Evolutionary conservation across 257 asterid species (phyloP), one percentile per base, ranked within the genome.

Genomic region (Datura wrightii): DNA sequence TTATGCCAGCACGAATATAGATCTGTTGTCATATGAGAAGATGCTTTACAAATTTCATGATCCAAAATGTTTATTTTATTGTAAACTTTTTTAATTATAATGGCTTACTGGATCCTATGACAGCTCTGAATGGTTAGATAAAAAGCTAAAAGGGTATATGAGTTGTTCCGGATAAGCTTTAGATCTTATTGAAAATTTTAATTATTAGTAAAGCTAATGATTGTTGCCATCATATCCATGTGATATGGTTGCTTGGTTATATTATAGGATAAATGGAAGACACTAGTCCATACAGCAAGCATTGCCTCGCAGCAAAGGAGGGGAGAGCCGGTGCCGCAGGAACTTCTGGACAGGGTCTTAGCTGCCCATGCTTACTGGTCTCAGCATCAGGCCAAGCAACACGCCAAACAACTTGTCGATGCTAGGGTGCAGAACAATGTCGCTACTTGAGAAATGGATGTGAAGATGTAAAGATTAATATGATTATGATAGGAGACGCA

Each of bases 211-310:
- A 42, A 82, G 52, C 59, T 42, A 82, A 42, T 60, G 34, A 42
- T 55, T 79, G 70, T 79, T 15, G 41, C 19, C 83, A 78, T 50
- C 11, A 53, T 44, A 44, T 13, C 70, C 70, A 31, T 63, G 70
- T 63, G 31, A 24, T 24, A 24, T 60, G 69, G 69, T 60, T 60
- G 39, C 39, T 60, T 60, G 36, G 37, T 24, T 60, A 42, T 46
- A 50, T 53, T 83, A 16, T 78, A 84, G 86, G 86, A 84, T 41
- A 84, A 84, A 79, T 84, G 86, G 86, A 84, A 84, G 80, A 84
- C 86, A 36, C 41, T 84, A 36, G 86, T 84, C 41, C 86, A 84
- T 78, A 84, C 86, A n/a, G 86, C 86, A 5, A 84, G 86, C 65
- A 84, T 84, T 24, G 31, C 31, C 31, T 24, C 31, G 31, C 31